Evolutionary conservation across 2,329 filamentous ascomycete species (phyloP), one percentile per base, ranked within the genome.

Genomic region (Cladosporium sp.): DNA sequence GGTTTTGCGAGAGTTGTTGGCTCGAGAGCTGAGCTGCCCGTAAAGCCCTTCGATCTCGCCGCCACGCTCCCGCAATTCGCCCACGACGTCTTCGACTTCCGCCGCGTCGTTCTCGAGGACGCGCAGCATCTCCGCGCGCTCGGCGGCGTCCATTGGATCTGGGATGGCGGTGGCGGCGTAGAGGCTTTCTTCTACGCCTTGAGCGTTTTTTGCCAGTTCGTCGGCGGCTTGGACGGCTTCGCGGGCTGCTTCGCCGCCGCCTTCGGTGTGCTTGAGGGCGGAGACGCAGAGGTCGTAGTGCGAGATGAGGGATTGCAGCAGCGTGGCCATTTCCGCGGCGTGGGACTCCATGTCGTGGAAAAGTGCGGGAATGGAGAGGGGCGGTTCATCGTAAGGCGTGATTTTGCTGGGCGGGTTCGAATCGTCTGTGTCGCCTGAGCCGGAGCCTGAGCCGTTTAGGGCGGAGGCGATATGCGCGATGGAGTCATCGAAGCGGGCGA

Each of bases 281-380:
- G 90, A 94, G 15, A 96, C 92, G 77, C 94, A 97, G 70, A 96
- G 87, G 77, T 98, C 94, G 76, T 97, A 97, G 79, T 98, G 94
- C 30, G 86, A 87, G 8, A 92, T 93, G 4, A 98, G 82, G 0
- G 90, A 92, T 65, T 92, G 87, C 1, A 98, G 86, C 5, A 92
- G 85, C 66, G 89, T 85, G 5, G 93, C 94, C 88, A 96, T 94
- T 72, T 89, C 88, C 68, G 91, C 88, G 0, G 93, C 93, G 71
- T 94, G 88, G 15, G 83, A 83, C 69, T 93, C 88, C 41, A 96
- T 84, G 2, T 77, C 75, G 62, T 79, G 79, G 69, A 85, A 84
- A 47, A 84, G 74, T 11, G 74, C 72, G 0, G 83, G 80, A 54
- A 86, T 80, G 0, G 78, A 80, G 6, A 79, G 72, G 64, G 72